These are phyloP conservation scores for Diaporthe vexans DNA, from an alignment of 2,329 filamentous ascomycete genomes.

Conservation along the genomic window DNA sequence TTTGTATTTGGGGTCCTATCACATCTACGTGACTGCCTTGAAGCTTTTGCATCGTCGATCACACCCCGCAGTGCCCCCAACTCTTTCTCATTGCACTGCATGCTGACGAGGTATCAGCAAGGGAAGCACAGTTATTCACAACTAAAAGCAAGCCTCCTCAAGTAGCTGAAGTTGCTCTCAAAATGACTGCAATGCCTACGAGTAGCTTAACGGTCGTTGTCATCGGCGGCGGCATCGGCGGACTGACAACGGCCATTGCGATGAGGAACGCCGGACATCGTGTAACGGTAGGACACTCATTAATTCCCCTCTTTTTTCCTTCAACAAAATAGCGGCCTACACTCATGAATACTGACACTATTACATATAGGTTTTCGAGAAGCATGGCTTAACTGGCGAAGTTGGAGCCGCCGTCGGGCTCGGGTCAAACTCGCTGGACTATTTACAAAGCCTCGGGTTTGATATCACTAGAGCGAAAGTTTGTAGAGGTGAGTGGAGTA, in stretches of 20 bases:
- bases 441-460: constrained; percentile 26
- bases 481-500: neutral
- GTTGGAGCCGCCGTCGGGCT: constrained; percentile 26
- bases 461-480: constrained; percentile 7
- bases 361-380: constrained; percentile 1
- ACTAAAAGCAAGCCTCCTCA: neutral
- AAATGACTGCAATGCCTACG: neutral
- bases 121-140: no score
- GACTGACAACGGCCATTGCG: constrained; percentile 12
- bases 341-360: neutral
- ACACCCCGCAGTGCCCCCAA: no score
- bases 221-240: constrained; percentile 24
- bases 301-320: neutral
- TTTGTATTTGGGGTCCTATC: no score
- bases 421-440: constrained; percentile 7
- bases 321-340: neutral
- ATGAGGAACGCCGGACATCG: constrained; percentile 15
- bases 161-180: neutral
- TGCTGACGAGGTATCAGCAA: no score
- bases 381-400: constrained; percentile 13
- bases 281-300: neutral
- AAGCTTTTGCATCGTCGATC: no score
- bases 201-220: constrained; percentile 4
- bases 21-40: no score
- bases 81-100: no score